These are phyloP conservation scores for Leccinellum rugosiceps DNA, from an alignment of 768 basidiomycete genomes.

Conservation along the genomic window DNA sequence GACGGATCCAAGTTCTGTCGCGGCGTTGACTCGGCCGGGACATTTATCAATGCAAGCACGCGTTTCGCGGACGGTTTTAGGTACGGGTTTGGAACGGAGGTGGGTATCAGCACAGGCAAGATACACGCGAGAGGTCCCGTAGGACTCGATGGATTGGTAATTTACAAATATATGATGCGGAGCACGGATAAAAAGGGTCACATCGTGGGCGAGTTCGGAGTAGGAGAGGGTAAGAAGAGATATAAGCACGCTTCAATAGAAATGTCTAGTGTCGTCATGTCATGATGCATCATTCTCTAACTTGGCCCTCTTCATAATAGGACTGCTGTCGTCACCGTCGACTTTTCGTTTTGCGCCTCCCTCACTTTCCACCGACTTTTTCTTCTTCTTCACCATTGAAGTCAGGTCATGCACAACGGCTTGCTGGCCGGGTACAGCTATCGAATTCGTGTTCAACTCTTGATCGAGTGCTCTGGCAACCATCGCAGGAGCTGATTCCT, in stretches of 20 bases:
- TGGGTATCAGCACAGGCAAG: conserved; percentile 94
- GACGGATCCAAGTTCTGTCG: conserved; percentile 74
- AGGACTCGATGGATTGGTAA: conserved; percentile 88
- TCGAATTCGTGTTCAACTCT: conserved; percentile 53
- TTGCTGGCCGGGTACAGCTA: conserved; percentile 33
- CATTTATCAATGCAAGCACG: conserved; percentile 93
- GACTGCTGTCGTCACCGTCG: conserved; percentile 49
- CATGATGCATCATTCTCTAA: conserved; percentile 39
- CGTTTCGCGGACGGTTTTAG: conserved; percentile 96
- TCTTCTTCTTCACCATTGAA: conserved; percentile 85
- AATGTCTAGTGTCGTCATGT: conserved; percentile 11
- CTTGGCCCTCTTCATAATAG: conserved; percentile 60
- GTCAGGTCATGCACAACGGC: conserved; percentile 78
- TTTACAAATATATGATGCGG: conserved; percentile 92
- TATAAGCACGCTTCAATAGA: conserved; percentile 58
- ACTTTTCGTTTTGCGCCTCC: conserved; percentile 65
- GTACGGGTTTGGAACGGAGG: conserved; percentile 97
- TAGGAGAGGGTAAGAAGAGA: conserved; percentile 61
- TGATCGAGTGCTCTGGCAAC: conserved; percentile 69
- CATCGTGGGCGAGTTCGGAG: conserved; percentile 82
- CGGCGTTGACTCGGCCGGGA: conserved; percentile 88
- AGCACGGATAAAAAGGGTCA: conserved; percentile 76
- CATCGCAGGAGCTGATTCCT: conserved; percentile 62
- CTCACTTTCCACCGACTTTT: conserved; percentile 41
- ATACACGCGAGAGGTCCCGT: conserved; percentile 97